Evolutionary conservation across 352 stramenopile species (phyloP), one percentile per base, ranked within the genome.

Genomic region (Pythium coloratum): DNA sequence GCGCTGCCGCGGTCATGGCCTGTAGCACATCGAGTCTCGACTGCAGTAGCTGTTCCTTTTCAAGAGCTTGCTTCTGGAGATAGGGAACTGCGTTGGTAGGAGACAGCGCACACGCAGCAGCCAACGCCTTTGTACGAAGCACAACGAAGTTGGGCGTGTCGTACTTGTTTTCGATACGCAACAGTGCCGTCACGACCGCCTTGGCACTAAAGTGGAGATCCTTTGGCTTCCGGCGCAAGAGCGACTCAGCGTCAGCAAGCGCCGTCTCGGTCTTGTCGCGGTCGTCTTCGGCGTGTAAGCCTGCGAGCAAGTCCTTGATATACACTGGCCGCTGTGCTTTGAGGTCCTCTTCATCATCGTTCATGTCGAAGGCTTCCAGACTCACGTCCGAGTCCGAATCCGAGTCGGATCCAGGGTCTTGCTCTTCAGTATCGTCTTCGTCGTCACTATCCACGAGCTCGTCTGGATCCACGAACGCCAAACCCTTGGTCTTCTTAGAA

Each of bases 121-220:
- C 73, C 3, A 92, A 73, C 26, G 80, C 80, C 20, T 78, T 76
- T 2, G 70, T 68, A 2, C 84, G 82, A 8, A 89, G 59, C 12
- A 55, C 55, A 13, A 62, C 57, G 30, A 94, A 94, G n/a, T 84
- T 72, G 2, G 77, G 62, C 14, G 78, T 94, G 60, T 33, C 82
- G 61, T 78, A 92, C 72, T 89, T 91, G 69, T 94, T 77, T 67
- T 94, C 85, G 0, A 94, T 70, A 3, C 85, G 80, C 28, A 94
- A 53, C 47, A 94, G 54, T 2, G 82, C 80, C 18, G 73, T 77
- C 3, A 82, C 81, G 14, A 94, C 73, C 3, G 74, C 73, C 13
- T 76, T 67, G 7, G 77, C 80, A 51, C 85, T 86, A 38, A 86
- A 83, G 14, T 88, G 78, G 14, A 94, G 55, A 63, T 94, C 85